Conservation (phyloP, 2,329 filamentous ascomycete species). For the Colletotrichum lini region DNA sequence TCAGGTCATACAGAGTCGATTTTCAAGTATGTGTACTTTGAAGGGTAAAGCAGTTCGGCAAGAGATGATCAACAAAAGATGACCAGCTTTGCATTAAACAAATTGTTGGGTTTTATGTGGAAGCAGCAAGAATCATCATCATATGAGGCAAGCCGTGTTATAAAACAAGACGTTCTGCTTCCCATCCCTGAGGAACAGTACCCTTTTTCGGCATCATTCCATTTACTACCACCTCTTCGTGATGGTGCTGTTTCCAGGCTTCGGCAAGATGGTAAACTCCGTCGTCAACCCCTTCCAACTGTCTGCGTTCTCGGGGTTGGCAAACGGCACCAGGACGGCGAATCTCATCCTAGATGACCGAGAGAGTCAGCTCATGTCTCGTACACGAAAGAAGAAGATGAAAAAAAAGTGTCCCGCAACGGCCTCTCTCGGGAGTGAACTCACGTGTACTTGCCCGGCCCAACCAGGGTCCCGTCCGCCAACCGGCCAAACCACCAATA, state of each 20-base stretch:
- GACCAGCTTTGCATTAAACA: too few species aligned
- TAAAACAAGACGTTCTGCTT: background rate
- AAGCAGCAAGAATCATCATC: too few species aligned
- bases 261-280: slow-evolving; percentile 23
- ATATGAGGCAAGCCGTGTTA: too few species aligned
- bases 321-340: slow-evolving; percentile 27
- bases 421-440: background rate
- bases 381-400: too few species aligned
- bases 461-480: slow-evolving; percentile 56
- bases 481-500: slow-evolving; percentile 61
- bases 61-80: too few species aligned
- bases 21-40: too few species aligned
- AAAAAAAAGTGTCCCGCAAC: too few species aligned
- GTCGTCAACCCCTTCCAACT: slow-evolving; percentile 40
- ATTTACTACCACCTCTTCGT: background rate
- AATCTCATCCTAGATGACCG: slow-evolving; percentile 24
- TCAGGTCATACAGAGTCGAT: too few species aligned
- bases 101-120: too few species aligned
- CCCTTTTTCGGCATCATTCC: background rate
- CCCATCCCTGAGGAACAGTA: too few species aligned
- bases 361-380: background rate
- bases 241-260: slow-evolving; percentile 16
- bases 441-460: slow-evolving; percentile 58
- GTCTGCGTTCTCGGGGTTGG: background rate
- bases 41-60: too few species aligned